Evolutionary conservation across 2,329 filamentous ascomycete species (phyloP).

Genomic region (Monosporascus sp.): DNA sequence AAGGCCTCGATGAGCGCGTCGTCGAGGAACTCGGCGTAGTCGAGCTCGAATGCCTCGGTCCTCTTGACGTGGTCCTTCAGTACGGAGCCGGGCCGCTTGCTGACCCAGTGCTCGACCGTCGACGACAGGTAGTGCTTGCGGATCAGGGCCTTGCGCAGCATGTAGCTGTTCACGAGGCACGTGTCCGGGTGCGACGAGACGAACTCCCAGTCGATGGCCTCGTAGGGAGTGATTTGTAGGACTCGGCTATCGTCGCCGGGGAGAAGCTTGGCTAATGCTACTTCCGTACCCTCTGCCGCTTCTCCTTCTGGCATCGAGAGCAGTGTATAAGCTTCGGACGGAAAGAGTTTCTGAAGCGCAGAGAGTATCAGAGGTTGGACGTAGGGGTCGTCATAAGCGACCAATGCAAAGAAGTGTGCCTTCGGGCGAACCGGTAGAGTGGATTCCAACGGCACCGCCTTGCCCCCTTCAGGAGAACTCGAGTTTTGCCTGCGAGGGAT

Average conservation of each 20-base stretch:
- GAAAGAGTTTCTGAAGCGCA: constrained; percentile 62
- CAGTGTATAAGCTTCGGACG: constrained; percentile 48
- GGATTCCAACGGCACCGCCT: constrained; percentile 10
- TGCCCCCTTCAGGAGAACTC: constrained; percentile 8
- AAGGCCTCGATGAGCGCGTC: constrained; percentile 88
- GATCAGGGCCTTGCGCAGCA: constrained; percentile 94
- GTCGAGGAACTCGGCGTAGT: constrained; percentile 95
- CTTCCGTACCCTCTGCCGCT: constrained; percentile 16
- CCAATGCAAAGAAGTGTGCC: constrained; percentile 59
- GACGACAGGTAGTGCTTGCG: constrained; percentile 89
- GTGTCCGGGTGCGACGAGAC: constrained; percentile 57
- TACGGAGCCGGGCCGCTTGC: constrained; percentile 71
- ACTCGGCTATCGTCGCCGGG: constrained; percentile 41
- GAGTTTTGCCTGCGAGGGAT: constrained; percentile 16
- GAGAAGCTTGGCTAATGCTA: constrained; percentile 33
- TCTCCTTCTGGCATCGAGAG: constrained; percentile 38
- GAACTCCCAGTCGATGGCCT: constrained; percentile 79
- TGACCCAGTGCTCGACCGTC: constrained; percentile 79
- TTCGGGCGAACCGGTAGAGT: constrained; percentile 17
- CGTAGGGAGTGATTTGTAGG: constrained; percentile 82
- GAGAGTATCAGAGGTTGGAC: constrained; percentile 79
- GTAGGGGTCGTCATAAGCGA: constrained; percentile 84
- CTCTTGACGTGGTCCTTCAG: constrained; percentile 69
- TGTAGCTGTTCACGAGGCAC: constrained; percentile 78
- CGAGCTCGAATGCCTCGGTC: constrained; percentile 83